Evolutionary conservation across 495 filamentous ascomycete species (phyloP).

Genomic region (Hyaloscypha variabilis): DNA sequence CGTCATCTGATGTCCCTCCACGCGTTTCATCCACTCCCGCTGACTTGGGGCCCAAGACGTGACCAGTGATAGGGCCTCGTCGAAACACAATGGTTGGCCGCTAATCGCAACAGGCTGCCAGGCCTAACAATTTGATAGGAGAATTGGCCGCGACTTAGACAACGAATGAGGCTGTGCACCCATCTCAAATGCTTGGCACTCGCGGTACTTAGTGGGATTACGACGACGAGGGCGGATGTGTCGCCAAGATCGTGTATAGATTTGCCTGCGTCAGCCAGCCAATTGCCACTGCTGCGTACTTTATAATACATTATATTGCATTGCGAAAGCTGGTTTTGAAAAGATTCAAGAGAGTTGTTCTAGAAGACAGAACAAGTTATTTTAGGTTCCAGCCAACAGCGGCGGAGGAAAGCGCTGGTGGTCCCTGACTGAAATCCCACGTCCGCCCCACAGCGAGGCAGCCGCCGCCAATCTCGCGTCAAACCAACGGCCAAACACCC

Average conservation of each 20-base stretch:
- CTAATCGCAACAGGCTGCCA: not conserved
- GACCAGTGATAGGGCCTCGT: not conserved
- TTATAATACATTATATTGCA: not conserved
- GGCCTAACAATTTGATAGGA: conserved; percentile 7
- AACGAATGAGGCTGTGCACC: conserved; percentile 18
- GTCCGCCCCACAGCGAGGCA: no score
- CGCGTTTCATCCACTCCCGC: conserved; percentile 22
- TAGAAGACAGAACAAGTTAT: no score
- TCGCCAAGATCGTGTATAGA: not conserved
- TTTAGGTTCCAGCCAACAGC: no score
- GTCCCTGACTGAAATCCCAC: no score
- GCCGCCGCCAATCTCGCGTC: not conserved
- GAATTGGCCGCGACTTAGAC: not conserved
- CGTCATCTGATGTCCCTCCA: conserved; percentile 17
- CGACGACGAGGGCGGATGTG: conserved; percentile 9
- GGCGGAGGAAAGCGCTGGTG: no score
- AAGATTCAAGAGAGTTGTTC: no score
- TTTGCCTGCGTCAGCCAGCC: not conserved
- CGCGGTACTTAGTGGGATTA: not conserved
- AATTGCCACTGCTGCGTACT: not conserved
- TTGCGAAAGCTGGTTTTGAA: no score
- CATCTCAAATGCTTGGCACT: not conserved
- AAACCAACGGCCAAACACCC: no score
- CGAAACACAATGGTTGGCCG: not conserved
- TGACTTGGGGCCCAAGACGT: conserved; percentile 3